Evolutionary conservation across 2,329 filamentous ascomycete genomes (phyloP).

Genomic region (Gaeumannomyces sp.): DNA sequence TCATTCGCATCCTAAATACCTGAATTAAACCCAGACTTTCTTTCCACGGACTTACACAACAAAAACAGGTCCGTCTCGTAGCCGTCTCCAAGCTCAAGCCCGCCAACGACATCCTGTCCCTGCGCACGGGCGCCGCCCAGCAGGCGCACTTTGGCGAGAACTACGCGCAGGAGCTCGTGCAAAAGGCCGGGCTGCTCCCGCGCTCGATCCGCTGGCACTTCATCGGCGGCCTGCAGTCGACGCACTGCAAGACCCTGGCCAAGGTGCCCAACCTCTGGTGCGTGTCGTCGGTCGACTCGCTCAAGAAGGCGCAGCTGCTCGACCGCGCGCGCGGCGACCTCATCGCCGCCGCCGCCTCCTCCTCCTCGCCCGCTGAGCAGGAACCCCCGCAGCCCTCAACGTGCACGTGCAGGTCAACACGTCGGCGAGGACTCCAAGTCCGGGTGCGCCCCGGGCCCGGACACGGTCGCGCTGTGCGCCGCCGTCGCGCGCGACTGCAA

Average conservation of each 20-base stretch:
- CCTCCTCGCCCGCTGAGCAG: not conserved
- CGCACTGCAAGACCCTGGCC: slow-evolving; percentile 81
- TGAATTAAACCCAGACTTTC: too few species aligned
- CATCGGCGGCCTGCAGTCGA: slow-evolving; percentile 85
- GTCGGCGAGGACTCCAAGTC: slow-evolving; percentile 78
- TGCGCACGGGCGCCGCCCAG: slow-evolving; percentile 55
- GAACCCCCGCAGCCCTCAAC: slow-evolving; percentile 40
- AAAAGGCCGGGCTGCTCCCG: slow-evolving; percentile 79
- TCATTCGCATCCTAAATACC: too few species aligned
- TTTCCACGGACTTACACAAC: slow-evolving; percentile 12
- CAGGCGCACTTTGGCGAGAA: slow-evolving; percentile 93
- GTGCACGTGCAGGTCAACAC: slow-evolving; percentile 96
- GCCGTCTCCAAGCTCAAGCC: slow-evolving; percentile 97
- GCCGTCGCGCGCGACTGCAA: slow-evolving; percentile 67
- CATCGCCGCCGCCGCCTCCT: slow-evolving; percentile 26
- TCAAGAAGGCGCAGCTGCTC: slow-evolving; percentile 80
- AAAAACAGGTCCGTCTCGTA: slow-evolving; percentile 68
- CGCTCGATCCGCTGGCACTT: slow-evolving; percentile 84
- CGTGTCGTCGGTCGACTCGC: slow-evolving; percentile 81
- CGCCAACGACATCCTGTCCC: slow-evolving; percentile 78
- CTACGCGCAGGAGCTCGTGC: slow-evolving; percentile 81
- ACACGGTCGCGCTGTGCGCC: slow-evolving; percentile 59
- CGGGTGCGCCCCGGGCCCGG: slow-evolving; percentile 63
- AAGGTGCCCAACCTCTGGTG: slow-evolving; percentile 85
- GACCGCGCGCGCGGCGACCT: slow-evolving; percentile 67